Evolutionary conservation across 352 stramenopile genomes (phyloP).

Genomic region (Phytophthora citricola): DNA sequence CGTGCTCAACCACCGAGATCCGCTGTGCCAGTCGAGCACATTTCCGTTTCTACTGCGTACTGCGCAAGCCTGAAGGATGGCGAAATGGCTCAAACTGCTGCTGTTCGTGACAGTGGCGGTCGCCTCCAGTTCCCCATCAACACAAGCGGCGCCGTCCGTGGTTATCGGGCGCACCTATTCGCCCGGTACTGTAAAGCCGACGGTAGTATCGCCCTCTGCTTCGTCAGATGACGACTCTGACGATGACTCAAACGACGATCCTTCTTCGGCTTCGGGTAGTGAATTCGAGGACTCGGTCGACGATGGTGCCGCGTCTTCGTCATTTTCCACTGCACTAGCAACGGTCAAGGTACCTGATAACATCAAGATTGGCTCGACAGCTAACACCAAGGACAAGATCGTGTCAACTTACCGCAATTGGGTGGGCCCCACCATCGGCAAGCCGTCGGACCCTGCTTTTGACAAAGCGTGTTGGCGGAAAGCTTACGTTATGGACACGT

Average conservation of each 20-base stretch:
- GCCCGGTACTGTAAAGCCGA: not conserved
- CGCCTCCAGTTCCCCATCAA: not conserved
- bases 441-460: slow-evolving; percentile 28
- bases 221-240: slow-evolving; percentile 8
- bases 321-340: slow-evolving; percentile 12
- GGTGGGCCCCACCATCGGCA: slow-evolving; percentile 35
- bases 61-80: slow-evolving; percentile 17
- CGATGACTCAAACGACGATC: slow-evolving; percentile 3
- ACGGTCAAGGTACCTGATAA: slow-evolving; percentile 13
- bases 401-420: slow-evolving; percentile 34
- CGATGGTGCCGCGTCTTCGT: slow-evolving; percentile 8
- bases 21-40: slow-evolving; percentile 25
- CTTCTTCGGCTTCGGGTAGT: not conserved
- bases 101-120: slow-evolving; percentile 2
- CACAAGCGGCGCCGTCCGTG: slow-evolving; percentile 3
- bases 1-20: slow-evolving; percentile 23
- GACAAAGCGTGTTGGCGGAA: slow-evolving; percentile 39
- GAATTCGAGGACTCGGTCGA: slow-evolving; percentile 11
- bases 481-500: slow-evolving; percentile 35
- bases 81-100: slow-evolving; percentile 24
- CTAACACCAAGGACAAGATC: slow-evolving; percentile 34
- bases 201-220: not conserved
- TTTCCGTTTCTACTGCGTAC: slow-evolving; percentile 23
- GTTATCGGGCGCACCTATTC: slow-evolving; percentile 9
- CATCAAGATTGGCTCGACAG: slow-evolving; percentile 19